Conservation (phyloP, 148 eudicot species). For the Rhododendron ovatum region DNA sequence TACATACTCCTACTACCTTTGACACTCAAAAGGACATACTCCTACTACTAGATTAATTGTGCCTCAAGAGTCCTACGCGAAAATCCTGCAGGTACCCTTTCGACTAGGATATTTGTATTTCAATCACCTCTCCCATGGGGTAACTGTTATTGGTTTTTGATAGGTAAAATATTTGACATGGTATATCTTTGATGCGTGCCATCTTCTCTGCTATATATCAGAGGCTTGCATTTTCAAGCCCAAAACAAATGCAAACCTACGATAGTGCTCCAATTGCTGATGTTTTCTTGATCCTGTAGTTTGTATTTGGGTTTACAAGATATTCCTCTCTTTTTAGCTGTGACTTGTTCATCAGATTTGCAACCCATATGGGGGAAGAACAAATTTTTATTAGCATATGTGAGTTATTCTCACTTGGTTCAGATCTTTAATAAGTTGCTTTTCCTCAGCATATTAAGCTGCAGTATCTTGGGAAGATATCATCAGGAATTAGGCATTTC, state of each 20-base stretch:
- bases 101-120: background rate
- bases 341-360: background rate
- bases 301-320: background rate
- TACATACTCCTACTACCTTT: too few species aligned
- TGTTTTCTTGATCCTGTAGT: background rate
- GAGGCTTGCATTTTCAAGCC: background rate
- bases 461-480: background rate
- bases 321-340: background rate
- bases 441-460: background rate
- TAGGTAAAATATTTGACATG: background rate
- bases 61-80: too few species aligned
- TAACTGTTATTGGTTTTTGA: background rate
- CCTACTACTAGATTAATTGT: too few species aligned
- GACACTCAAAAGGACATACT: too few species aligned
- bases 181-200: background rate
- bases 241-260: background rate
- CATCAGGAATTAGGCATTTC: background rate
- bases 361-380: background rate
- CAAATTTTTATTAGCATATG: background rate
- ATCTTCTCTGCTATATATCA: background rate
- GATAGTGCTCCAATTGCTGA: conserved; percentile 1
- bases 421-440: background rate
- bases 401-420: background rate
- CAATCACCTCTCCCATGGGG: background rate
- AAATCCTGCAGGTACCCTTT: background rate